Conservation (phyloP, 441 rosid species). For the Melastoma candidum region DNA sequence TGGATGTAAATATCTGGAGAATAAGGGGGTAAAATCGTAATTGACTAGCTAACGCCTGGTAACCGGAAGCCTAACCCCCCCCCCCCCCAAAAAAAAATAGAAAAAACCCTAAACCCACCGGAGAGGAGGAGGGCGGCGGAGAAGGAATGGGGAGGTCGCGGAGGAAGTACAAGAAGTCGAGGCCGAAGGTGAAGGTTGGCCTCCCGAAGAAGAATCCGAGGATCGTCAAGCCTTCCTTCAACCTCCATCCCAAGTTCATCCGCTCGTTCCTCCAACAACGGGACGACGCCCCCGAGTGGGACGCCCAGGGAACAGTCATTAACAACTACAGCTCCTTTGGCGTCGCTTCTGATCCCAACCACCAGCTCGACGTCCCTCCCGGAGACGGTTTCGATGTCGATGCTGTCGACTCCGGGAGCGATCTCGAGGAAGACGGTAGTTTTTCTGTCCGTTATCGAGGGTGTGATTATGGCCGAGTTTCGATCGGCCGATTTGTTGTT, state of each 20-base stretch:
- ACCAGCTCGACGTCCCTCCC: slow-evolving; percentile 30
- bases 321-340: slow-evolving; percentile 85
- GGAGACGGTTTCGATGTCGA: slow-evolving; percentile 34
- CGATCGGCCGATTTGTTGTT: too few species aligned
- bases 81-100: too few species aligned
- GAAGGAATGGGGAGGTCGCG: not conserved
- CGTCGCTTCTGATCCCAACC: slow-evolving; percentile 75
- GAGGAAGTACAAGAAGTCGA: slow-evolving; percentile 51
- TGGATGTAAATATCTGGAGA: too few species aligned
- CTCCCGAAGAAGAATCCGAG: slow-evolving; percentile 64
- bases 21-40: too few species aligned
- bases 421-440: slow-evolving; percentile 89
- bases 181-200: slow-evolving; percentile 62
- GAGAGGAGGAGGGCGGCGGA: too few species aligned
- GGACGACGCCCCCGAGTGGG: slow-evolving; percentile 45
- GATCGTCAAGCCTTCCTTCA: slow-evolving; percentile 33
- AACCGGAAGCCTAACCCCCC: not conserved
- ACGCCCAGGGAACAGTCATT: slow-evolving; percentile 71
- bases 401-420: slow-evolving; percentile 66
- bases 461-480: too few species aligned
- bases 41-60: not conserved
- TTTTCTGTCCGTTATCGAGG: not conserved
- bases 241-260: slow-evolving; percentile 30
- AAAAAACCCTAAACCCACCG: too few species aligned
- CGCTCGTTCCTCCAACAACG: slow-evolving; percentile 44